A percentile compares a stretch with the other conserved stretches of the same genome.
Conservation (phyloP, 163 green algal species). For the Prototheca stagnorum region DNA sequence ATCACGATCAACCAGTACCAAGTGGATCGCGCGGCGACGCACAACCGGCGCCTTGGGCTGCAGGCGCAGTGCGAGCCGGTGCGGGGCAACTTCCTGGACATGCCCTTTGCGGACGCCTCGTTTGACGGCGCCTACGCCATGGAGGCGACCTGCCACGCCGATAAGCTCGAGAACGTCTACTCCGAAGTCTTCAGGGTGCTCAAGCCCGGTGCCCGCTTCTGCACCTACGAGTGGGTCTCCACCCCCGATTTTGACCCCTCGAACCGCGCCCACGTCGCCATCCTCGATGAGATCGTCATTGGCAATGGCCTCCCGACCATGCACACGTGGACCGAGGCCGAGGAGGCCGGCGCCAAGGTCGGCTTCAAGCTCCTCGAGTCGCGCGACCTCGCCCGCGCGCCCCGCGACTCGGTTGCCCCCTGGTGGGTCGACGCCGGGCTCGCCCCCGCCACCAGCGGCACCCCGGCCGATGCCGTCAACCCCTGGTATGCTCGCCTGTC, state of each 20-base stretch:
- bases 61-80: slow-evolving; percentile 52
- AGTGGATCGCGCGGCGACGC: slow-evolving; percentile 54
- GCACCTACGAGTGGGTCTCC: slow-evolving; percentile 87
- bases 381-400: slow-evolving; percentile 59
- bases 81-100: slow-evolving; percentile 86
- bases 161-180: slow-evolving; percentile 72
- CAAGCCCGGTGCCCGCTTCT: slow-evolving; percentile 81
- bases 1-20: slow-evolving; percentile 99
- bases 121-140: slow-evolving; percentile 93
- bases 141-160: slow-evolving; percentile 93
- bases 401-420: not conserved
- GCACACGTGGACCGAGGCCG: slow-evolving; percentile 64
- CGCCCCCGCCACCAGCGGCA: not conserved
- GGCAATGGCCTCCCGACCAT: slow-evolving; percentile 94
- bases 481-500: slow-evolving; percentile 39
- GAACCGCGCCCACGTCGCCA: slow-evolving; percentile 73
- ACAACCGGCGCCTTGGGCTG: slow-evolving; percentile 64
- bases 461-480: slow-evolving; percentile 1
- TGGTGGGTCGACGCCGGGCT: not conserved
- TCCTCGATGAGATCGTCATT: slow-evolving; percentile 95
- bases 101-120: slow-evolving; percentile 61
- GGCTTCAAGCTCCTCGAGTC: slow-evolving; percentile 79
- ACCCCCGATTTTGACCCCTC: slow-evolving; percentile 52
- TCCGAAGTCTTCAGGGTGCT: slow-evolving; percentile 79
- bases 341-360: slow-evolving; percentile 65